Conservation (phyloP, 2,329 filamentous ascomycete genomes). For the Pezicula carpinea region DNA sequence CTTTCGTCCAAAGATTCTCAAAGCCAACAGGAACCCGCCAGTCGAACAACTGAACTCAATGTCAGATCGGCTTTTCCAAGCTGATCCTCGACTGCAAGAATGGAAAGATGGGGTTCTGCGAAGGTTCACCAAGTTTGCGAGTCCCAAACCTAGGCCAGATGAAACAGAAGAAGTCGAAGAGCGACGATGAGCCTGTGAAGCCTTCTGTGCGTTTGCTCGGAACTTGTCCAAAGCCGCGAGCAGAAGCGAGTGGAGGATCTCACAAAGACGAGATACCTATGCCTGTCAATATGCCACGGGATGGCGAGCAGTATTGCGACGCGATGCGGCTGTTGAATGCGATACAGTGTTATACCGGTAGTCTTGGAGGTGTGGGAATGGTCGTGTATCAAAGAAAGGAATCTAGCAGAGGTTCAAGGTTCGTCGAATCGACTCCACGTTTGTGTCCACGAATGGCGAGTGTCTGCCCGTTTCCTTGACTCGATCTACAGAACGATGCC, state of each 20-base stretch:
- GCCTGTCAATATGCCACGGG: slow-evolving; percentile 11
- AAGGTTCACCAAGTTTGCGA: slow-evolving; percentile 5
- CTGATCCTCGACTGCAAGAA: slow-evolving; percentile 4
- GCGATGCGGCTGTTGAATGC: slow-evolving; percentile 1
- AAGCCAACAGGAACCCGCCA: background rate
- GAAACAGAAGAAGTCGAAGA: slow-evolving; percentile 17
- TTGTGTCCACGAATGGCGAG: slow-evolving; percentile 10
- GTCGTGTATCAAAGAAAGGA: slow-evolving; percentile 1
- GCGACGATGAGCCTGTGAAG: background rate
- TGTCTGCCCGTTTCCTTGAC: slow-evolving; percentile 12
- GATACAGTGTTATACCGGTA: slow-evolving; percentile 12
- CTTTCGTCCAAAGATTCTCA: background rate
- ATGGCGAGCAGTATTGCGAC: slow-evolving; percentile 4
- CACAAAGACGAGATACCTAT: slow-evolving; percentile 4
- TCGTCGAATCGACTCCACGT: background rate
- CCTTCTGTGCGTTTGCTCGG: slow-evolving; percentile 12
- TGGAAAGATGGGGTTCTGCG: slow-evolving; percentile 10
- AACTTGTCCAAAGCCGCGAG: slow-evolving; percentile 14
- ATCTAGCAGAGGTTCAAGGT: slow-evolving; percentile 1
- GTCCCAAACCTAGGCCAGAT: slow-evolving; percentile 4
- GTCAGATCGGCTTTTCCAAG: slow-evolving; percentile 1
- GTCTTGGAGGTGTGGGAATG: background rate
- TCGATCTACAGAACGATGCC: slow-evolving; percentile 18
- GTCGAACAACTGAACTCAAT: background rate
- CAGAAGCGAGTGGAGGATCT: slow-evolving; percentile 8